These are phyloP conservation scores for Thalassiosira ordinaria DNA, from an alignment of 352 stramenopile species.

Conservation along the genomic window DNA sequence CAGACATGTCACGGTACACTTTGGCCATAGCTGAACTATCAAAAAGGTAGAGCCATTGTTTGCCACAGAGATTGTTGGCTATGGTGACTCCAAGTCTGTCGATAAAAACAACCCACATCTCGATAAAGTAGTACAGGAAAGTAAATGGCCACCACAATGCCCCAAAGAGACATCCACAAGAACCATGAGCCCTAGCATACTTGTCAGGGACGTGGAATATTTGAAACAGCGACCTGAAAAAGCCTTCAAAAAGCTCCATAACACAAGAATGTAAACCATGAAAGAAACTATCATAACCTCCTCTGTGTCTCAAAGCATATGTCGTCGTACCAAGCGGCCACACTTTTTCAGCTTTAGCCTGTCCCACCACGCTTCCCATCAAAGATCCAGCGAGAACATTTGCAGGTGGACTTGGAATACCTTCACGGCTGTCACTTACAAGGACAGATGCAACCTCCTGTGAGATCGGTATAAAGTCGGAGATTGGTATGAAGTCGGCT, in stretches of 20 bases:
- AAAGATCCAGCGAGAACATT: no score
- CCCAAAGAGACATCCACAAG: conserved; percentile 62
- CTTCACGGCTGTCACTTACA: no score
- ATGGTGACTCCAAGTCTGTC: conserved; percentile 53
- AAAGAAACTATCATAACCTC: conserved; percentile 31
- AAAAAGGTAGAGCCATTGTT: conserved; percentile 61
- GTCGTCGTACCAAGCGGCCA: conserved; percentile 45
- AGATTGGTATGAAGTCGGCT: no score
- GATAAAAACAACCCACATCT: conserved; percentile 52
- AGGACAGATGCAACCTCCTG: conserved; percentile 63
- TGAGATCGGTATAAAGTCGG: conserved; percentile 73
- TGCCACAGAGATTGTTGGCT: conserved; percentile 51
- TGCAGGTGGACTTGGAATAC: no score
- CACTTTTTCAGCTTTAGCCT: conserved; percentile 6
- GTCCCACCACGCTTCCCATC: no score
- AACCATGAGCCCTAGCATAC: conserved; percentile 45
- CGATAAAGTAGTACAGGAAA: conserved; percentile 42
- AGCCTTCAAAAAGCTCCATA: conserved; percentile 46
- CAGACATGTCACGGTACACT: conserved; percentile 42
- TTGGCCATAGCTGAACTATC: conserved; percentile 28
- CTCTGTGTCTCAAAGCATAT: conserved; percentile 53
- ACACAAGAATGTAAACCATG: conserved; percentile 9
- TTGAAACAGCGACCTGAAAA: conserved; percentile 18
- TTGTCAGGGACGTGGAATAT: conserved; percentile 29
- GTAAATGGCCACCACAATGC: conserved; percentile 53